phyloP scores from a whole-genome alignment of 305 asterid genomes.

The Stenogyne calaminthoides region DNA sequence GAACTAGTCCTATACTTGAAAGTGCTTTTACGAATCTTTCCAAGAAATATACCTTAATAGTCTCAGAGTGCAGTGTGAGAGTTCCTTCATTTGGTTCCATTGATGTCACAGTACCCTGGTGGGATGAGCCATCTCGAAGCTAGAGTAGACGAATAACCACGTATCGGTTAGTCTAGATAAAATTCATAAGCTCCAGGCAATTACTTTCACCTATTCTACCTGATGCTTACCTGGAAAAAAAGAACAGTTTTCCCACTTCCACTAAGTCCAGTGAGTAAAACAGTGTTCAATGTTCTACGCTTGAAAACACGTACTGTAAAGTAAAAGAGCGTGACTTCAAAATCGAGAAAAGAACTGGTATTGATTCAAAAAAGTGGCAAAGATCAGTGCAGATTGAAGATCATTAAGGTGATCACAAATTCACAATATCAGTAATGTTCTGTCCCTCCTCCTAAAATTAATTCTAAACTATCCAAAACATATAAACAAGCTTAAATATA shows the following conservation, averaged over 20 bases:
- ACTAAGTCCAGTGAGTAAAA: slow-evolving; percentile 78
- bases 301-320: slow-evolving; percentile 63
- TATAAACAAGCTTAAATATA: background rate
- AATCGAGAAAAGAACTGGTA: slow-evolving; percentile 5
- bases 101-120: slow-evolving; percentile 79
- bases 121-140: slow-evolving; percentile 88
- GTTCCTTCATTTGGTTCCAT: slow-evolving; percentile 81
- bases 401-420: too few species aligned
- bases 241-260: slow-evolving; percentile 87
- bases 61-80: slow-evolving; percentile 66
- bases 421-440: too few species aligned
- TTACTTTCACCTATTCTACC: background rate
- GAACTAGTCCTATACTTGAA: background rate
- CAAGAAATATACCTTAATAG: slow-evolving; percentile 47
- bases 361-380: background rate
- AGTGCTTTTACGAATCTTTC: background rate
- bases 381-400: background rate
- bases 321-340: slow-evolving; percentile 21
- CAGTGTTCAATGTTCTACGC: slow-evolving; percentile 57
- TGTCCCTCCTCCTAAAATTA: too few species aligned
- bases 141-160: slow-evolving; percentile 30
- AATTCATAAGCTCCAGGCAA: background rate
- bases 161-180: slow-evolving; percentile 1
- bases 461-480: background rate
- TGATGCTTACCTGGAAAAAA: slow-evolving; percentile 63